Evolutionary conservation across 1,139 yeast genomes (phyloP).

Genomic region (Yamadazyma membranifaciens): DNA sequence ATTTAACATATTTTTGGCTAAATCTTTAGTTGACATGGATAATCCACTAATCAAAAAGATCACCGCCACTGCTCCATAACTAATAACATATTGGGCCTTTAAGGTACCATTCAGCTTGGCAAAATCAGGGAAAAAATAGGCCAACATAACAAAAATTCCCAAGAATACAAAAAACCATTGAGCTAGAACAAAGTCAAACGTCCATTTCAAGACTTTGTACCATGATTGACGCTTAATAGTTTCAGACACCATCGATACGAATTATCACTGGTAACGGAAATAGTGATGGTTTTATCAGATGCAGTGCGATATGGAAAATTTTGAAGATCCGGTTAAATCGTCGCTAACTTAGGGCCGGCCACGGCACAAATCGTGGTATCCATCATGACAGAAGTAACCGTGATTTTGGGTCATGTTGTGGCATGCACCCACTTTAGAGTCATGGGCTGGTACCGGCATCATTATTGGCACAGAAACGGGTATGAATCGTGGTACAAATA

Average conservation of each 20-base stretch:
- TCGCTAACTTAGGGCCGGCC: no score
- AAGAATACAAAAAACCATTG: constrained; percentile 76
- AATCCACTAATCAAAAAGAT: constrained; percentile 81
- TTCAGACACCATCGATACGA: not conserved
- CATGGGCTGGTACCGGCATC: no score
- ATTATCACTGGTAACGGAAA: not conserved
- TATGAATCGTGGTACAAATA: no score
- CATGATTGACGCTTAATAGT: constrained; percentile 7
- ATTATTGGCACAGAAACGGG: no score
- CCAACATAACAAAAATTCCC: constrained; percentile 71
- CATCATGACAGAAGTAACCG: no score
- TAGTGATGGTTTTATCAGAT: not conserved
- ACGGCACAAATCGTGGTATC: no score
- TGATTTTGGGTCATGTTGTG: no score
- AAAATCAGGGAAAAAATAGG: constrained; percentile 75
- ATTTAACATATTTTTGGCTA: constrained; percentile 58
- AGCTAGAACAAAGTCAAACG: constrained; percentile 27
- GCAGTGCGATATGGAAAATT: no score
- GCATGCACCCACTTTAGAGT: no score
- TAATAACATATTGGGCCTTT: constrained; percentile 69
- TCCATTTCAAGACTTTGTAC: constrained; percentile 16
- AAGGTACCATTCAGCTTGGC: constrained; percentile 83
- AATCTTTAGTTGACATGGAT: constrained; percentile 64
- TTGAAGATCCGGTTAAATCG: no score
- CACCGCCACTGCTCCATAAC: constrained; percentile 84